Percentiles rank a stretch among this genome's conserved stretches.
phyloP scores from a whole-genome alignment of 2,329 filamentous ascomycete species.

The Ascochyta viciae-villosae region DNA sequence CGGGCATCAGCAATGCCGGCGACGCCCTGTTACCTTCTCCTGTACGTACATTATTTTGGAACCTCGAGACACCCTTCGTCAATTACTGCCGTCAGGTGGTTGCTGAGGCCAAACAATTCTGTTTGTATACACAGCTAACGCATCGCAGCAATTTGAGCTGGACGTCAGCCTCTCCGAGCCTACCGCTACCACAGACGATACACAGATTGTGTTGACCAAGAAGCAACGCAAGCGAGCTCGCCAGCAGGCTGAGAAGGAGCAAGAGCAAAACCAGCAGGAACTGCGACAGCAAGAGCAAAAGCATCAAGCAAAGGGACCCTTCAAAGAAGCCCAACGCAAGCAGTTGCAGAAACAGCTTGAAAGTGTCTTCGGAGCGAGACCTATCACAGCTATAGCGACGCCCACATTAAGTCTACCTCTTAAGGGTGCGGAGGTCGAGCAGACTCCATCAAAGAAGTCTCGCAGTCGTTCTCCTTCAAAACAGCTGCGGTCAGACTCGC shows the following conservation, averaged over 20 bases:
- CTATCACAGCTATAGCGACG: background rate
- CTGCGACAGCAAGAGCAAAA: constrained; percentile 18
- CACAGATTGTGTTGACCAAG: constrained; percentile 25
- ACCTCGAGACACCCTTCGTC: background rate
- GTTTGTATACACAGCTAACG: background rate
- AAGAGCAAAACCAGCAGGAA: constrained; percentile 18
- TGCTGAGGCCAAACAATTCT: background rate
- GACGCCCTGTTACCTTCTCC: constrained; percentile 46
- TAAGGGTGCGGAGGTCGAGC: background rate
- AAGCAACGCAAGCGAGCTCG: constrained; percentile 39
- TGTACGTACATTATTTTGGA: background rate
- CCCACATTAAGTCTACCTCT: background rate
- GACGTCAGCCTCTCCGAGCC: constrained; percentile 1
- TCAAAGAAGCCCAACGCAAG: constrained; percentile 16
- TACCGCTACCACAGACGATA: constrained; percentile 6
- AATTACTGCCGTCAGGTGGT: background rate
- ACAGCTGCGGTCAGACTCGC: background rate
- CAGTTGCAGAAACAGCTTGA: constrained; percentile 16
- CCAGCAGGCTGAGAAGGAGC: constrained; percentile 33
- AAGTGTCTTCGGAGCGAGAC: constrained; percentile 2
- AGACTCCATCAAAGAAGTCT: constrained; percentile 12
- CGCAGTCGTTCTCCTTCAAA: constrained; percentile 15
- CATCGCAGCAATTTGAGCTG: background rate
- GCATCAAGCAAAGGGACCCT: constrained; percentile 16
- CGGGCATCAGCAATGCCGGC: constrained; percentile 52